A percentile compares a stretch with the other conserved stretches of the same genome.
Evolutionary conservation across 768 basidiomycete genomes (phyloP).

Genomic region (Tephrocybe rancida): DNA sequence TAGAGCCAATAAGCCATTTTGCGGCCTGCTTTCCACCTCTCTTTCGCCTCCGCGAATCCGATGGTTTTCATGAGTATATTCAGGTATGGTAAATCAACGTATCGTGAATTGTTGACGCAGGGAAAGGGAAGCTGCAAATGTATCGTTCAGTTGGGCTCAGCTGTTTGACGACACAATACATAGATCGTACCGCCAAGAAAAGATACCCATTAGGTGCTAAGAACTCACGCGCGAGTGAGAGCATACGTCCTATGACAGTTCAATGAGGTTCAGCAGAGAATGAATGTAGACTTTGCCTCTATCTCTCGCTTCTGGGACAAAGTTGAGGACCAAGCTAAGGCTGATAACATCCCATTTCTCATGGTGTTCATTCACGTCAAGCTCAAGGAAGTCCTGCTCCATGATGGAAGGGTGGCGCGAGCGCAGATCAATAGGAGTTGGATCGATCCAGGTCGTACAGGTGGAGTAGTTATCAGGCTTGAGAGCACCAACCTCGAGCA

Average conservation of each 20-base stretch:
- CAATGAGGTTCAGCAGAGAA: background rate
- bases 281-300: constrained; percentile 57
- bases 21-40: constrained; percentile 65
- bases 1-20: constrained; percentile 92
- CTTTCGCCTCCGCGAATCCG: constrained; percentile 64
- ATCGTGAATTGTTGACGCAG: constrained; percentile 86
- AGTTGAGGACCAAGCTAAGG: constrained; percentile 89
- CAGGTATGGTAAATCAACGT: constrained; percentile 65
- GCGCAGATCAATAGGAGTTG: constrained; percentile 79
- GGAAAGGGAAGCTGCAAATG: constrained; percentile 72
- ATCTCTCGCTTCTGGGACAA: constrained; percentile 73
- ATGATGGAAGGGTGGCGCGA: constrained; percentile 79
- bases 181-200: constrained; percentile 64
- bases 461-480: constrained; percentile 78
- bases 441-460: constrained; percentile 71
- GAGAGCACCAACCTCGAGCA: constrained; percentile 90
- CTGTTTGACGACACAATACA: background rate
- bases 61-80: constrained; percentile 56
- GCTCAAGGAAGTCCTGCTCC: constrained; percentile 84
- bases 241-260: constrained; percentile 62
- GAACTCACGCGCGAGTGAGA: constrained; percentile 59
- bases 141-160: background rate
- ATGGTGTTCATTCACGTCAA: constrained; percentile 52
- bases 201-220: constrained; percentile 57
- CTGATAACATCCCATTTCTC: constrained; percentile 79